Percentiles rank a stretch among this genome's conserved stretches.
These are phyloP conservation scores for Stephania yunnanensis DNA, from an alignment of 164 flowering plant species.

Conservation along the genomic window DNA sequence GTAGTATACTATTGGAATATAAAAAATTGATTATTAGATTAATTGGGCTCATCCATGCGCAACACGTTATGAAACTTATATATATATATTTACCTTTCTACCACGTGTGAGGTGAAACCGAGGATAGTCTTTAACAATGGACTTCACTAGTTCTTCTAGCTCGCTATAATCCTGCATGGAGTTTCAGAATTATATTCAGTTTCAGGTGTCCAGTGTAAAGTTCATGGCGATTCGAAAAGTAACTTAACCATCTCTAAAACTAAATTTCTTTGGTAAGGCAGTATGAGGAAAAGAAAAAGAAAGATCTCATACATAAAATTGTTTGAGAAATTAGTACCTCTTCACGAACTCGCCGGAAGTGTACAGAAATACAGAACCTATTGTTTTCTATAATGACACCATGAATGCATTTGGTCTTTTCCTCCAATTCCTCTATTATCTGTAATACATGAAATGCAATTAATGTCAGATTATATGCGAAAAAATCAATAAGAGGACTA, in stretches of 20 bases:
- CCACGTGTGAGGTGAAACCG: conserved; percentile 31
- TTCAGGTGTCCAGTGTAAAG: not conserved
- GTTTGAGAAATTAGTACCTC: conserved; percentile 21
- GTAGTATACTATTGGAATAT: too few species aligned
- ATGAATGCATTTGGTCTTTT: conserved; percentile 26
- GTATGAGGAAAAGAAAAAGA: not conserved
- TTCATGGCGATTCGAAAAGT: not conserved
- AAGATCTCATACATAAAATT: not conserved
- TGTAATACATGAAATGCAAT: conserved; percentile 16
- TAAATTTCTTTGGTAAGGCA: not conserved
- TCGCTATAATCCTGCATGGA: conserved; percentile 23
- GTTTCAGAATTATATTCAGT: not conserved
- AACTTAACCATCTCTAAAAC: not conserved
- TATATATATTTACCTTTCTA: conserved; percentile 20
- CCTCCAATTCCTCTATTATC: conserved; percentile 39
- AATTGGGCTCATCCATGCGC: too few species aligned
- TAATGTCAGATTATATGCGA: conserved; percentile 1
- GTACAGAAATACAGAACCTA: conserved; percentile 66
- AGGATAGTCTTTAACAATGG: conserved; percentile 23
- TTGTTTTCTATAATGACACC: conserved; percentile 62
- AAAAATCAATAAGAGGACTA: not conserved
- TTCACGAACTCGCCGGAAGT: conserved; percentile 45
- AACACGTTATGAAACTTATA: too few species aligned
- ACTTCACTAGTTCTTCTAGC: conserved; percentile 22
- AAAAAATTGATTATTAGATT: too few species aligned